Conservation (phyloP, 2,329 filamentous ascomycete genomes). For the Calonectria fujianensis region DNA sequence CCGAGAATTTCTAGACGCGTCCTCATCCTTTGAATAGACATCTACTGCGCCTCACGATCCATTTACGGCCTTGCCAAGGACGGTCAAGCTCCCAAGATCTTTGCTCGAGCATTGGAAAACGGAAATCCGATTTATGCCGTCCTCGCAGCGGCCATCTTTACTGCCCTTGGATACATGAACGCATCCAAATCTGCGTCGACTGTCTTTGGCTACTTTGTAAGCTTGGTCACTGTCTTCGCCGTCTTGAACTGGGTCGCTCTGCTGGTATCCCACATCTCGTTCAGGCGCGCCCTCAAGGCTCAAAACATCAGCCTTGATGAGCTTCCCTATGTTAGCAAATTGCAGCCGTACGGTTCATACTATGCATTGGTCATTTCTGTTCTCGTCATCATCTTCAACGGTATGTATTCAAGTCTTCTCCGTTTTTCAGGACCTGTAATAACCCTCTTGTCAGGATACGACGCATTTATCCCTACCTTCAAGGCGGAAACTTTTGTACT, state of each 20-base stretch:
- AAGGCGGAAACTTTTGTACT: constrained; percentile 78
- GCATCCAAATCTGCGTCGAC: constrained; percentile 57
- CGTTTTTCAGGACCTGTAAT: neutral
- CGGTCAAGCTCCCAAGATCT: constrained; percentile 59
- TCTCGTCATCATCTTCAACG: constrained; percentile 75
- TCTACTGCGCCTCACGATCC: constrained; percentile 64
- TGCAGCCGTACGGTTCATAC: constrained; percentile 64
- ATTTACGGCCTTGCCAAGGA: constrained; percentile 60
- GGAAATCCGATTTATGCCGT: constrained; percentile 66
- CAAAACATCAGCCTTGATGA: constrained; percentile 59
- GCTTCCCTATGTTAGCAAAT: constrained; percentile 62
- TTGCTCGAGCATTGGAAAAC: constrained; percentile 56
- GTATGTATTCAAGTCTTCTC: neutral
- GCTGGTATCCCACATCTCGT: constrained; percentile 62
- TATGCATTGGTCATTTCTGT: constrained; percentile 57
- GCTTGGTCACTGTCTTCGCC: constrained; percentile 65
- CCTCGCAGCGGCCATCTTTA: constrained; percentile 58
- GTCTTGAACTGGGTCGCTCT: constrained; percentile 67
- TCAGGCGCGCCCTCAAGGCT: constrained; percentile 60
- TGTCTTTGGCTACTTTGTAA: constrained; percentile 66
- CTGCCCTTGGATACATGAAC: constrained; percentile 64
- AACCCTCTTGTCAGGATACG: constrained; percentile 66
- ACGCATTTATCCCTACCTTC: constrained; percentile 79
- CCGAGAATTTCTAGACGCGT: rapidly evolving
- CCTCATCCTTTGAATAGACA: constrained; percentile 24